phyloP scores from a whole-genome alignment of 2,329 filamentous ascomycete species.

The Coniochaeta prunicola region DNA sequence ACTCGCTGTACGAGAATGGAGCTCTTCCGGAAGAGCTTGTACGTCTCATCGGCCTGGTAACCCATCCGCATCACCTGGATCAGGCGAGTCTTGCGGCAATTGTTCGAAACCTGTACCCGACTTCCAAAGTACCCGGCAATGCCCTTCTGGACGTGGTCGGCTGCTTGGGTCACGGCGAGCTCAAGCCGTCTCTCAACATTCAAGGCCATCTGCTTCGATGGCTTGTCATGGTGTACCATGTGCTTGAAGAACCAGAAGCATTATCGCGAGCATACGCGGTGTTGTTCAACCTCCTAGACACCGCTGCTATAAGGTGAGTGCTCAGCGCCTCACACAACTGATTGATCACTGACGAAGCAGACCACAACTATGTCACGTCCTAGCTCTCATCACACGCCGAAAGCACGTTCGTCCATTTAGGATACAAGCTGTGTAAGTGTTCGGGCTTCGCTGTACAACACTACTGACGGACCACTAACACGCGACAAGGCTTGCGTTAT shows the following conservation, averaged over 20 bases:
- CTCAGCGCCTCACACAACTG: neutral
- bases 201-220: slow-evolving; percentile 70
- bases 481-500: slow-evolving; percentile 44
- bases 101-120: slow-evolving; percentile 69
- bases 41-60: slow-evolving; percentile 59
- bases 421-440: slow-evolving; percentile 63
- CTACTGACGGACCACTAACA: neutral
- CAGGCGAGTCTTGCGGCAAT: slow-evolving; percentile 65
- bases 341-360: slow-evolving; percentile 20
- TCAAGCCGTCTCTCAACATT: slow-evolving; percentile 64
- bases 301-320: slow-evolving; percentile 62
- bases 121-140: slow-evolving; percentile 51
- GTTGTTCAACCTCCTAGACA: slow-evolving; percentile 76
- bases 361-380: slow-evolving; percentile 63
- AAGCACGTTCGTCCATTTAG: slow-evolving; percentile 79
- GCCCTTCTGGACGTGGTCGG: slow-evolving; percentile 61
- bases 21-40: slow-evolving; percentile 53
- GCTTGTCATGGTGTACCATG: slow-evolving; percentile 69
- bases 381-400: slow-evolving; percentile 71
- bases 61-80: slow-evolving; percentile 61
- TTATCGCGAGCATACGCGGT: slow-evolving; percentile 67
- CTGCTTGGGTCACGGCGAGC: slow-evolving; percentile 68
- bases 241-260: slow-evolving; percentile 54
- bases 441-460: neutral
- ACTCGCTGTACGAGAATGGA: slow-evolving; percentile 60